Conservation (phyloP, 2,329 filamentous ascomycete species). For the Paecilomyces sp. region DNA sequence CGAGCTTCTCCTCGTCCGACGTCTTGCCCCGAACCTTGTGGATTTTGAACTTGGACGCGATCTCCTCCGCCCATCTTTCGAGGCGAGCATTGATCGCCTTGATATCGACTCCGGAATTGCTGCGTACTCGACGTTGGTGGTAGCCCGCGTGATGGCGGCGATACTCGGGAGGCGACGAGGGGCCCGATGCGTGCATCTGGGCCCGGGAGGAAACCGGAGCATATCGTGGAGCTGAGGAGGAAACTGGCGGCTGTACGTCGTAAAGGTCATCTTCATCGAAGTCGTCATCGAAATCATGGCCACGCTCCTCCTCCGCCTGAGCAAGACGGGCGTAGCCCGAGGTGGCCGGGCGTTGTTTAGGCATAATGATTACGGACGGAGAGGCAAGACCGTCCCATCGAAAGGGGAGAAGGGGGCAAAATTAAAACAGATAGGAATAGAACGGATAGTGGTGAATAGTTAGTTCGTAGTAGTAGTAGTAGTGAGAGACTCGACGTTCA, state of each 20-base stretch:
- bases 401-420: neutral
- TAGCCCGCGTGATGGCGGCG: slow-evolving; percentile 44
- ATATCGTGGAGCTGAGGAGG: slow-evolving; percentile 54
- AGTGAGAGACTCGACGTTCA: neutral
- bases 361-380: slow-evolving; percentile 47
- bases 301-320: slow-evolving; percentile 61
- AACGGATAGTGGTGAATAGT: neutral
- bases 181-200: slow-evolving; percentile 43
- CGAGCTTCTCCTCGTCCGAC: slow-evolving; percentile 74
- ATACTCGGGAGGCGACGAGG: slow-evolving; percentile 31
- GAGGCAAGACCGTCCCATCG: neutral
- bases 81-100: slow-evolving; percentile 96
- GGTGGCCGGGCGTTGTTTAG: slow-evolving; percentile 61
- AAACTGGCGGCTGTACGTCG: slow-evolving; percentile 48
- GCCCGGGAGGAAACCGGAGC: slow-evolving; percentile 47
- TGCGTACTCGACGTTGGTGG: slow-evolving; percentile 47
- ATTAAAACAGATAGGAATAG: neutral
- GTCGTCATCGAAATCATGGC: slow-evolving; percentile 50
- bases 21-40: slow-evolving; percentile 65
- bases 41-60: slow-evolving; percentile 93
- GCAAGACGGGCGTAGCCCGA: slow-evolving; percentile 81
- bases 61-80: slow-evolving; percentile 96
- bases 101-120: slow-evolving; percentile 83
- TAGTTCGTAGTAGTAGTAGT: neutral
- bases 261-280: slow-evolving; percentile 60